Evolutionary conservation across 2,329 filamentous ascomycete species (phyloP).

Genomic region (Aspergillus bombycis): DNA sequence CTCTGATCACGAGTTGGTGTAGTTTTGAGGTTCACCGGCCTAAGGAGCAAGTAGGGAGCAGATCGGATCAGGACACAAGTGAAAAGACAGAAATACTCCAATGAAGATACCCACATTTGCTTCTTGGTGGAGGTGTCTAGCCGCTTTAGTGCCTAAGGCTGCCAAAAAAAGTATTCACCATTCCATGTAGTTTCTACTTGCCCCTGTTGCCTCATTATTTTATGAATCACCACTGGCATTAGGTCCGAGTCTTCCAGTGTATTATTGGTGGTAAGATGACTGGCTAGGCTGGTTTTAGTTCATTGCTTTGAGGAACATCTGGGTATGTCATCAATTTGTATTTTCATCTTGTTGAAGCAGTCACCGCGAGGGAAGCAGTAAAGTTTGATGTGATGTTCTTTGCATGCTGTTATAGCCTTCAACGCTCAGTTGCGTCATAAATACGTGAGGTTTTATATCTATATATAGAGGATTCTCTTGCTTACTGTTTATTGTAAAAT

Average conservation of each 20-base stretch:
- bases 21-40: not conserved
- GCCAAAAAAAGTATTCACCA: not conserved
- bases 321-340: not conserved
- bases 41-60: not conserved
- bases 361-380: not conserved
- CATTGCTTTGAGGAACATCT: not conserved
- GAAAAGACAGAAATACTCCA: slow-evolving; percentile 3
- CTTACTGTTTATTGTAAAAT: not conserved
- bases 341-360: not conserved
- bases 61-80: not conserved
- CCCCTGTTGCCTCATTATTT: not conserved
- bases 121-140: slow-evolving; percentile 11
- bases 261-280: not conserved
- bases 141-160: slow-evolving; percentile 16
- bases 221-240: not conserved
- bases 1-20: not conserved
- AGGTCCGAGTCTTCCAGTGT: not conserved
- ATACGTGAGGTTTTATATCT: not conserved
- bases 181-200: not conserved
- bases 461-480: not conserved
- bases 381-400: not conserved
- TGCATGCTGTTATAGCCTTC: not conserved
- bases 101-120: slow-evolving; percentile 1
- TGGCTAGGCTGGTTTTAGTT: not conserved
- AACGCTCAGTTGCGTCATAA: not conserved